These are phyloP conservation scores for Coleophoma cylindrospora DNA, from an alignment of 2,329 filamentous ascomycete genomes.

Conservation along the genomic window DNA sequence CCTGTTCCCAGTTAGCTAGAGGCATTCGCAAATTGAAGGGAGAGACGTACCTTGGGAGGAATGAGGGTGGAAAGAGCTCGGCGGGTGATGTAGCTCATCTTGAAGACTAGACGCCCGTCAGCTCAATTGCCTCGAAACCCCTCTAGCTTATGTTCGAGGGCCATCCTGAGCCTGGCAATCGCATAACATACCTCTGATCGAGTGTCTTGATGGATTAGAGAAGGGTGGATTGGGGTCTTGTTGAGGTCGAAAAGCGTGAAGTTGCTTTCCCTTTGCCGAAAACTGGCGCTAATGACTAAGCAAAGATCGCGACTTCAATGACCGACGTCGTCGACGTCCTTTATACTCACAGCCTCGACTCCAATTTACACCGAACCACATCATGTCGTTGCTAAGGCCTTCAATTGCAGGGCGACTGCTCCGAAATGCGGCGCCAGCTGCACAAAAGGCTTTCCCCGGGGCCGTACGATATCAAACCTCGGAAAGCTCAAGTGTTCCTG, in stretches of 20 bases:
- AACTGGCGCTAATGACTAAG: slow-evolving; percentile 12
- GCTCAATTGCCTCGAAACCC: slow-evolving; percentile 20
- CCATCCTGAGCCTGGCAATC: no score
- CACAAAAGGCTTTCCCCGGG: slow-evolving; percentile 31
- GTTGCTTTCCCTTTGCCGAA: slow-evolving; percentile 3
- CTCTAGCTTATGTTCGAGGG: not conserved
- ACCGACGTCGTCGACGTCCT: slow-evolving; percentile 1
- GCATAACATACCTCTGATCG: slow-evolving; percentile 21
- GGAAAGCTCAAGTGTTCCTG: slow-evolving; percentile 33
- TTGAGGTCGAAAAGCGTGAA: slow-evolving; percentile 10
- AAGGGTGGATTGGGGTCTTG: slow-evolving; percentile 11
- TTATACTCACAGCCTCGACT: not conserved
- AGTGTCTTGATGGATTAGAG: slow-evolving; percentile 19
- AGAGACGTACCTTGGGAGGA: slow-evolving; percentile 80
- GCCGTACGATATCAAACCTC: slow-evolving; percentile 46
- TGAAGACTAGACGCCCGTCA: slow-evolving; percentile 38
- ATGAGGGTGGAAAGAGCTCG: slow-evolving; percentile 97
- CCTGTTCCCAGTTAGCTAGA: slow-evolving; percentile 17
- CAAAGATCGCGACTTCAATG: slow-evolving; percentile 1
- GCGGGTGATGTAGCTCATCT: slow-evolving; percentile 89
- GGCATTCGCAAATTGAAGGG: no score
- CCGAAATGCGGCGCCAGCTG: slow-evolving; percentile 35
- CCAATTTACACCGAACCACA: slow-evolving; percentile 15
- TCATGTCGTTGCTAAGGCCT: slow-evolving; percentile 64
- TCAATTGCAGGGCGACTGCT: slow-evolving; percentile 47